Evolutionary conservation across 768 basidiomycete genomes (phyloP).

Genomic region (Pleurotus djamor): DNA sequence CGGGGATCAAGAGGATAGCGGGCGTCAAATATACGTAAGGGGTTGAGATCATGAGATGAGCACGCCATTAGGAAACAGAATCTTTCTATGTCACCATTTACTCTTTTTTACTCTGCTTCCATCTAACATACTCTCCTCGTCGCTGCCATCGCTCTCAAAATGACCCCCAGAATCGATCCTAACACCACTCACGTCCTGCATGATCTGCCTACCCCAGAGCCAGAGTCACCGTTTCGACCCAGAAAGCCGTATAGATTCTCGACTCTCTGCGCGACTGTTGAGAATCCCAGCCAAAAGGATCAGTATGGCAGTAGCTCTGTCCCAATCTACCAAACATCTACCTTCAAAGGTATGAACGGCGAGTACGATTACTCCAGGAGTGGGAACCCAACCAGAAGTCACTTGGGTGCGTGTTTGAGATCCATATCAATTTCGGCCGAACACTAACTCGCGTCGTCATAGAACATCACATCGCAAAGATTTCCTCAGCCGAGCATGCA

Average conservation of each 20-base stretch:
- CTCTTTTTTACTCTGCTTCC: constrained; percentile 7
- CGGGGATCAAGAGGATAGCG: background rate
- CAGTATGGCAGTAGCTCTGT: constrained; percentile 94
- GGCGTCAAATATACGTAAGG: background rate
- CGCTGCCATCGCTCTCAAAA: constrained; percentile 12
- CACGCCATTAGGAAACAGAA: constrained; percentile 20
- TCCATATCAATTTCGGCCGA: background rate
- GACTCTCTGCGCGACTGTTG: constrained; percentile 89
- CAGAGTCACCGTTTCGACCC: constrained; percentile 67
- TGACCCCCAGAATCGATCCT: constrained; percentile 36
- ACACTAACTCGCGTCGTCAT: background rate
- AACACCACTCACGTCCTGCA: constrained; percentile 30
- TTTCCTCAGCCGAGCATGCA: constrained; percentile 88
- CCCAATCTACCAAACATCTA: constrained; percentile 97
- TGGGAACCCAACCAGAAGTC: constrained; percentile 95
- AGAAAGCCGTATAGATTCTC: constrained; percentile 85
- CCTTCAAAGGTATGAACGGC: constrained; percentile 92
- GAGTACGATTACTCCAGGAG: constrained; percentile 94
- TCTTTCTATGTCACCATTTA: constrained; percentile 6
- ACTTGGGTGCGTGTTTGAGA: constrained; percentile 63
- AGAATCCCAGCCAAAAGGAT: constrained; percentile 90
- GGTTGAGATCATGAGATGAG: constrained; percentile 11
- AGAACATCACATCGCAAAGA: constrained; percentile 98
- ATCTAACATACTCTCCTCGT: background rate
- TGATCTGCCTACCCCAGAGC: constrained; percentile 79